A percentile compares a stretch with the other conserved stretches of the same genome.
Conservation (phyloP, 768 basidiomycete species). For the Naganishia vaughanmartiniae region DNA sequence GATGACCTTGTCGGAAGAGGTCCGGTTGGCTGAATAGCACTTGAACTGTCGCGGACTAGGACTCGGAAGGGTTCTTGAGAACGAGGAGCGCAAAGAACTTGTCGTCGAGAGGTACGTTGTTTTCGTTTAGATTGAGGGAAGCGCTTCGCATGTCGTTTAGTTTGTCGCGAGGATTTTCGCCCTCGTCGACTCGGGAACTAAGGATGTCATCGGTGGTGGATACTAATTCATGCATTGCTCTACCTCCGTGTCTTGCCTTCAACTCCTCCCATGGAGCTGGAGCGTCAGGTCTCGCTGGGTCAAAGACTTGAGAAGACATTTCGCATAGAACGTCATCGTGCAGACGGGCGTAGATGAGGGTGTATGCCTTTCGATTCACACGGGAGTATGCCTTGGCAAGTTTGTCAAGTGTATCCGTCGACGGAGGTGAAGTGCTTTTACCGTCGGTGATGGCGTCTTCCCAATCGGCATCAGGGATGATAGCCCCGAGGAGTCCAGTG, state of each 20-base stretch:
- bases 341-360: neutral
- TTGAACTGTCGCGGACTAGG: neutral
- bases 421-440: too few relatives aligned
- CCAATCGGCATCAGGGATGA: neutral
- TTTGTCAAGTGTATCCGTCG: too few relatives aligned
- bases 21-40: neutral
- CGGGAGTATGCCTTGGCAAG: neutral
- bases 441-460: too few relatives aligned
- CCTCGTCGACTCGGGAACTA: neutral
- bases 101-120: neutral
- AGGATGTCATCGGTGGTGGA: neutral
- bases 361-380: neutral
- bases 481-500: neutral
- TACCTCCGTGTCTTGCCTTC: neutral
- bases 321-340: too few relatives aligned
- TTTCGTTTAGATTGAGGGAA: neutral
- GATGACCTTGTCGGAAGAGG: slow-evolving; percentile 2
- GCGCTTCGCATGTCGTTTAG: neutral
- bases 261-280: neutral
- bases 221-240: neutral
- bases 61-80: neutral
- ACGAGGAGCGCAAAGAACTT: neutral
- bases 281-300: neutral
- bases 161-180: neutral
- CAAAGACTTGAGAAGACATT: neutral